A percentile compares a stretch with the other conserved stretches of the same genome.
These are phyloP conservation scores for Dicorynia guianensis DNA, from an alignment of 306 rosid genomes.

Conservation along the genomic window DNA sequence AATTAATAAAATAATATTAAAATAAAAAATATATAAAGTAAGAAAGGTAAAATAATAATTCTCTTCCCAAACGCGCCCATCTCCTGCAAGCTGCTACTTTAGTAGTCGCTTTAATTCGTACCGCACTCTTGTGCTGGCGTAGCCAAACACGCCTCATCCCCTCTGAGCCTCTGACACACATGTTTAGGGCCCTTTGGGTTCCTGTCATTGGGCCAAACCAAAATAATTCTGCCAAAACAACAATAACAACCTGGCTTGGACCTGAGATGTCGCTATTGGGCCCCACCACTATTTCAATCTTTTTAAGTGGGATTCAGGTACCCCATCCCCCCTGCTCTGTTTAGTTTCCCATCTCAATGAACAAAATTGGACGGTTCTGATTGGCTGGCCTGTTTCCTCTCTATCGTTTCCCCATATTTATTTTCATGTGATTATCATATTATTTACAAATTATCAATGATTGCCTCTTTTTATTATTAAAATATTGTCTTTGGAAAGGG, in stretches of 20 bases:
- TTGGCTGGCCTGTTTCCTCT: neutral
- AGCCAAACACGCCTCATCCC: slow-evolving; percentile 4
- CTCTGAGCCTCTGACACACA: too few species aligned
- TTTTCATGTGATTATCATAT: too few species aligned
- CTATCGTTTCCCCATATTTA: neutral
- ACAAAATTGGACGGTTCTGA: neutral
- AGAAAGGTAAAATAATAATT: too few species aligned
- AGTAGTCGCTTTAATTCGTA: neutral
- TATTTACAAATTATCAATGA: too few species aligned
- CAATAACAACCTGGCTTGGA: neutral
- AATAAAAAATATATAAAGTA: too few species aligned
- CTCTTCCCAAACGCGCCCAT: slow-evolving; percentile 19
- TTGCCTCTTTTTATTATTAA: neutral
- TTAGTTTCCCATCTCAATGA: neutral
- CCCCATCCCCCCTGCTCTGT: neutral
- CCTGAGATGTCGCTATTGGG: neutral
- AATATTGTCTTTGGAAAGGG: neutral
- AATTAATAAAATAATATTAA: too few species aligned
- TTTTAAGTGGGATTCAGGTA: slow-evolving; percentile 15
- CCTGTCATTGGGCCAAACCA: slow-evolving; percentile 24
- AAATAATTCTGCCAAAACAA: slow-evolving; percentile 15
- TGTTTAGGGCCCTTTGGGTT: slow-evolving; percentile 22
- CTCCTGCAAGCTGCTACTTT: neutral
- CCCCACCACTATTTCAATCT: slow-evolving; percentile 39
- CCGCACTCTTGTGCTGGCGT: neutral